Conservation (phyloP, 192 early-diverging fungal species). For the Umbelopsis isabellina region DNA sequence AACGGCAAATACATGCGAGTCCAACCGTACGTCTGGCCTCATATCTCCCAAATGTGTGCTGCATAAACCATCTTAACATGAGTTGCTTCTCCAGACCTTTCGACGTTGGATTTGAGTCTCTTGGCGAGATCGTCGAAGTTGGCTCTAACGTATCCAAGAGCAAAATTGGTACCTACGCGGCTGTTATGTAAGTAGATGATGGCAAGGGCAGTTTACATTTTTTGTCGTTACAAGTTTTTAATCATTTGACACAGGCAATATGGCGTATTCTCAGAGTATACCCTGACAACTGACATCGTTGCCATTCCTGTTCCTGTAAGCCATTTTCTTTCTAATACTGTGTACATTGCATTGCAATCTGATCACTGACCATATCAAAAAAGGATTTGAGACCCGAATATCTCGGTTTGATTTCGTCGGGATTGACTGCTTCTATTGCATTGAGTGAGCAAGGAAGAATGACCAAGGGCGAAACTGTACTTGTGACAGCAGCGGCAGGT, state of each 20-base stretch:
- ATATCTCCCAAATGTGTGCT: background rate
- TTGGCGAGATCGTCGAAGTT: conserved; percentile 56
- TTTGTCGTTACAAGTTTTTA: background rate
- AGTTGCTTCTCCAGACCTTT: conserved; percentile 47
- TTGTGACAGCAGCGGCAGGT: conserved; percentile 65
- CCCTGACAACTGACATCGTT: conserved; percentile 29
- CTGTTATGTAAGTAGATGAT: conserved; percentile 24
- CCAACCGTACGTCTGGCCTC: conserved; percentile 45
- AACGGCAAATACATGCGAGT: conserved; percentile 56
- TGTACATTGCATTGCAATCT: background rate
- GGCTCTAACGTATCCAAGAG: conserved; percentile 36
- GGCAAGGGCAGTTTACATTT: background rate
- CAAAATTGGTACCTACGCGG: conserved; percentile 39
- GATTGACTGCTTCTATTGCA: conserved; percentile 59
- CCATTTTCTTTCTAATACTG: background rate
- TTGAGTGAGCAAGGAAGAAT: conserved; percentile 51
- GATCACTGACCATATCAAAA: background rate
- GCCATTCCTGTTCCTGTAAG: conserved; percentile 44
- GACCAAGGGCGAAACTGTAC: conserved; percentile 52
- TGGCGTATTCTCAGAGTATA: conserved; percentile 58
- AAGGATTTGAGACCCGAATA: conserved; percentile 31
- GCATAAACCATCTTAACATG: background rate
- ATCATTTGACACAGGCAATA: conserved; percentile 39
- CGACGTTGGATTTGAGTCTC: conserved; percentile 60
- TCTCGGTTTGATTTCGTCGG: conserved; percentile 52